Conservation (phyloP, 169 alveolate genomes). For the Besnoitia besnoiti region DNA sequence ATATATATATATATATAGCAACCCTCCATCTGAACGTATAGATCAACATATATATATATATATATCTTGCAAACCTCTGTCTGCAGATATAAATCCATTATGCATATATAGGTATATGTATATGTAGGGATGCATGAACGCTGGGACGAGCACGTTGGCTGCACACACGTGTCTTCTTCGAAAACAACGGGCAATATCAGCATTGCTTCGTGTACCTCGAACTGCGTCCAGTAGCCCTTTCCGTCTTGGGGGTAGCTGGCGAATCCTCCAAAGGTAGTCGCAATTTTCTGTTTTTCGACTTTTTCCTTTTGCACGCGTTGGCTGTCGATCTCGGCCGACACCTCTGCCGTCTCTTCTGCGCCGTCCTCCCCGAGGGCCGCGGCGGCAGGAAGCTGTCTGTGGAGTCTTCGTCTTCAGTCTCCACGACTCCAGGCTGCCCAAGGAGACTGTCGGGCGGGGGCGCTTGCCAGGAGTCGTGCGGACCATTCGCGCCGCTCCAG, state of each 20-base stretch:
- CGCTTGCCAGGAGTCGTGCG: not conserved
- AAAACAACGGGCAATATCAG: not conserved
- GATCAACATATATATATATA: not conserved
- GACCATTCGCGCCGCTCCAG: not conserved
- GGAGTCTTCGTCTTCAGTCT: not conserved
- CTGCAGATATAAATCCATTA: not conserved
- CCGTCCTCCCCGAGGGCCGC: not conserved
- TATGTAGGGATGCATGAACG: not conserved
- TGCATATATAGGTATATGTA: not conserved
- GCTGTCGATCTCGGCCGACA: not conserved
- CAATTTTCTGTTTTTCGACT: conserved; percentile 26
- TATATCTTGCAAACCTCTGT: not conserved
- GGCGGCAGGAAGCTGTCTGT: no score
- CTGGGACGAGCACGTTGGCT: no score
- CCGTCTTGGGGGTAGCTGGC: not conserved
- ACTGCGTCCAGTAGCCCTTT: not conserved
- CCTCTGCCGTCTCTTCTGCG: not conserved
- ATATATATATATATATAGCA: not conserved
- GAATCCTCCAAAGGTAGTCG: not conserved
- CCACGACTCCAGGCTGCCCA: not conserved
- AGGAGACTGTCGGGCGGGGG: not conserved
- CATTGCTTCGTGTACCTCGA: not conserved
- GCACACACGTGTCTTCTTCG: no score
- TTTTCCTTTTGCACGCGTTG: not conserved
- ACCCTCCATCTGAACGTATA: no score